Conservation (phyloP, 495 filamentous ascomycete genomes). For the Podospora anserina region DNA sequence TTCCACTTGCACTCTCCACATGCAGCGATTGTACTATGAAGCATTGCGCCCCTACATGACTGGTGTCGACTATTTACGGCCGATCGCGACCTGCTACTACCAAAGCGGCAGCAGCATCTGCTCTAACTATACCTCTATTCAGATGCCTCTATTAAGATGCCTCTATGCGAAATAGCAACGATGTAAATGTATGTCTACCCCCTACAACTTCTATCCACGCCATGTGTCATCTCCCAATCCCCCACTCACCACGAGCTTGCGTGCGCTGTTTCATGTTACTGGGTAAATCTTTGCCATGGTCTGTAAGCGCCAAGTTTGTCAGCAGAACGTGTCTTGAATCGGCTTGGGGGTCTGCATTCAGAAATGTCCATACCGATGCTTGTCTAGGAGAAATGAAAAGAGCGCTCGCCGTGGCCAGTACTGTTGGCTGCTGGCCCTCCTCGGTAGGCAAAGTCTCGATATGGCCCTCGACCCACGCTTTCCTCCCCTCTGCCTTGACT, state of each 20-base stretch:
- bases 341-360: neutral
- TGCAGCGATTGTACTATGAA: neutral
- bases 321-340: neutral
- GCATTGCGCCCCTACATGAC: neutral
- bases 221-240: neutral
- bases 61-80: neutral
- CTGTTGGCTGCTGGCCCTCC: conserved; percentile 35
- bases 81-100: too few relatives aligned
- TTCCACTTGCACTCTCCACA: neutral
- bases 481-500: conserved; percentile 84
- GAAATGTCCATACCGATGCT: conserved; percentile 58
- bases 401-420: conserved; percentile 53
- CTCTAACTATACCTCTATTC: neutral
- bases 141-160: neutral
- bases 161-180: neutral
- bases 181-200: neutral
- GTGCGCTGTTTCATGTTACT: conserved; percentile 23
- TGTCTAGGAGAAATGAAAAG: conserved; percentile 88
- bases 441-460: conserved; percentile 72
- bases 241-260: neutral
- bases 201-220: neutral
- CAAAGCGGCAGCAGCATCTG: too few relatives aligned
- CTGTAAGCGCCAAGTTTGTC: conserved; percentile 23
- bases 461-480: conserved; percentile 91
- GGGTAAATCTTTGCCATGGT: conserved; percentile 45